A percentile compares a stretch with the other conserved stretches of the same genome.
These are phyloP conservation scores for Pseudogymnoascus sp. DNA, from an alignment of 2,329 filamentous ascomycete species.

Conservation along the genomic window DNA sequence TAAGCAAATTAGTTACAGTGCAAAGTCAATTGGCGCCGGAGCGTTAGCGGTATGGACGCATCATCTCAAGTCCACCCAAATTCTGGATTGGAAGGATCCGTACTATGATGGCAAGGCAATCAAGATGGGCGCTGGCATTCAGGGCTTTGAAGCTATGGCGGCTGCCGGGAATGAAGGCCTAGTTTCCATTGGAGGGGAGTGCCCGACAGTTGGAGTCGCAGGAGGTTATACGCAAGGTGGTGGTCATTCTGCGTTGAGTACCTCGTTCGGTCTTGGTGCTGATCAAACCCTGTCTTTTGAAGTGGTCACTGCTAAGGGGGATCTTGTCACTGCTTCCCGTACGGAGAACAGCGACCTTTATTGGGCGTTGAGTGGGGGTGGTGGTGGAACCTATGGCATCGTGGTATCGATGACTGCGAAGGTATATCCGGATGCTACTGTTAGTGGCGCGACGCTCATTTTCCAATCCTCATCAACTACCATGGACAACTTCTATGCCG, in stretches of 20 bases:
- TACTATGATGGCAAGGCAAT: constrained; percentile 43
- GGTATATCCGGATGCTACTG: constrained; percentile 36
- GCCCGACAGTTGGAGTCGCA: constrained; percentile 47
- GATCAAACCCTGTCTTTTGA: constrained; percentile 50
- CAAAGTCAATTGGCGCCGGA: constrained; percentile 54
- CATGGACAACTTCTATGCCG: constrained; percentile 39
- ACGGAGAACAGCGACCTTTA: constrained; percentile 47
- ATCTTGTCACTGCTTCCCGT: constrained; percentile 39
- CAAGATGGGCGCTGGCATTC: constrained; percentile 46
- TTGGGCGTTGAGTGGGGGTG: constrained; percentile 55
- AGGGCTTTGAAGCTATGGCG: constrained; percentile 38
- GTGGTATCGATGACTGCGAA: constrained; percentile 48
- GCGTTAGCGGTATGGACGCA: constrained; percentile 50
- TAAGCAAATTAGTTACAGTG: constrained; percentile 33
- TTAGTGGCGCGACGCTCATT: constrained; percentile 37
- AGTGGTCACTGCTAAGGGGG: constrained; percentile 45
- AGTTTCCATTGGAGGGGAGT: constrained; percentile 44
- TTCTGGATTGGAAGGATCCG: constrained; percentile 32
- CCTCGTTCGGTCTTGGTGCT: constrained; percentile 48
- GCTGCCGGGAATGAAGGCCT: constrained; percentile 34
- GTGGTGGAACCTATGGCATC: constrained; percentile 50
- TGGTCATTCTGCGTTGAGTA: constrained; percentile 46
- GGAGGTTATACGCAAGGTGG: constrained; percentile 55
- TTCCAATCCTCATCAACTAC: constrained; percentile 31
- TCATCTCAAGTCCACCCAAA: constrained; percentile 38